Evolutionary conservation across 192 early-diverging fungal species (phyloP).

Genomic region (Oehlia diaphana): DNA sequence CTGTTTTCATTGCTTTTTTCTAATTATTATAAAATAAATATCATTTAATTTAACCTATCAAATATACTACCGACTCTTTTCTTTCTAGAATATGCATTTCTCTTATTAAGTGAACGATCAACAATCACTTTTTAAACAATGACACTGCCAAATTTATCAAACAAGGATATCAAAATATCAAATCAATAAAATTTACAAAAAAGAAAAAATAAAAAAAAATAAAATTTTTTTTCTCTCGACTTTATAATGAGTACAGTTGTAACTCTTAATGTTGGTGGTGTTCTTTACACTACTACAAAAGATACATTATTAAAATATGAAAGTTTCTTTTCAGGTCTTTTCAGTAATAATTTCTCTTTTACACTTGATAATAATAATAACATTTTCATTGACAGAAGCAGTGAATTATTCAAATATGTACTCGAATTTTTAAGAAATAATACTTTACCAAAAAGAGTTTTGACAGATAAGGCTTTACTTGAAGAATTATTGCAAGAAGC

Average conservation of each 20-base stretch:
- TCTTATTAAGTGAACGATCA: too few species aligned
- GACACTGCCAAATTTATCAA: too few species aligned
- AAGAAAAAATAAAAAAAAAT: too few species aligned
- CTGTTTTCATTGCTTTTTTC: too few species aligned
- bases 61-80: too few species aligned
- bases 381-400: neutral
- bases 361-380: neutral
- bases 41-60: too few species aligned
- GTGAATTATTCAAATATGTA: neutral
- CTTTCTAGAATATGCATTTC: too few species aligned
- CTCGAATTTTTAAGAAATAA: neutral
- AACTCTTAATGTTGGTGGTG: neutral
- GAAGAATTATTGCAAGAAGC: slow-evolving; percentile 8
- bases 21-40: too few species aligned
- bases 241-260: neutral
- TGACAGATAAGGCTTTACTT: neutral
- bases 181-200: too few species aligned
- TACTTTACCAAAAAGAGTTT: neutral
- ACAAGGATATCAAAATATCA: too few species aligned
- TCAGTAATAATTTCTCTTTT: neutral
- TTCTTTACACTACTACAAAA: neutral
- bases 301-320: neutral
- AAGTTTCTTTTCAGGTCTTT: neutral
- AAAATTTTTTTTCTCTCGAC: too few species aligned
- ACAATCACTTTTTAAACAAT: too few species aligned